Percentiles rank a stretch among this genome's conserved stretches.
These are phyloP conservation scores for Paecilomyces sp. DNA, from an alignment of 2,329 filamentous ascomycete species.

Conservation along the genomic window DNA sequence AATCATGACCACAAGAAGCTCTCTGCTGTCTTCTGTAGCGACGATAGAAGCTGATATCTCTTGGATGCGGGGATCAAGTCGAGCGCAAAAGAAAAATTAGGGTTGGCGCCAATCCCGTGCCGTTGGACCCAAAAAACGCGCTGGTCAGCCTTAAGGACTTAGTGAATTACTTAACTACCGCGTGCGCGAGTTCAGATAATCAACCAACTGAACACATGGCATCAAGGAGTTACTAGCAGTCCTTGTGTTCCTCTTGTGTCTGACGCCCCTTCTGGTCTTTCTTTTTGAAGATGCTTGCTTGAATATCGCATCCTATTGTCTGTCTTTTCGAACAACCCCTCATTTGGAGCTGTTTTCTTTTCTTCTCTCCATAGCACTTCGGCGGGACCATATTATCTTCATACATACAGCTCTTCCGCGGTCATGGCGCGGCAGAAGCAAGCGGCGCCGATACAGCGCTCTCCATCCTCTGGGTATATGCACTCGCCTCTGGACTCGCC, in stretches of 20 bases:
- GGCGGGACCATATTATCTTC: background rate
- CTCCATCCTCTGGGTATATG: constrained; percentile 61
- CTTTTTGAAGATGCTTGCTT: background rate
- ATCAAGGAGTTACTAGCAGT: background rate
- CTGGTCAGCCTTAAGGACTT: background rate
- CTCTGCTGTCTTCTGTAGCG: background rate
- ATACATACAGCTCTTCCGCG: background rate
- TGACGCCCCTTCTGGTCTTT: background rate
- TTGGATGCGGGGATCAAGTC: background rate
- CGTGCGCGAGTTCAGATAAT: background rate
- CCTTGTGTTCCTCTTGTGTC: background rate
- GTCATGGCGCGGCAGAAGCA: constrained; percentile 68
- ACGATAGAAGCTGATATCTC: background rate
- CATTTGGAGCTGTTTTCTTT: background rate
- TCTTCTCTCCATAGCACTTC: background rate
- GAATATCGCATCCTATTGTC: background rate
- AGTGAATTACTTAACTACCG: background rate
- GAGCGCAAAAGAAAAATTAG: background rate
- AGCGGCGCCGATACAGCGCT: constrained; percentile 56
- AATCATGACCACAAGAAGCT: background rate
- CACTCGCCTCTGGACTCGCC: constrained; percentile 25
- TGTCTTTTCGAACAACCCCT: background rate
- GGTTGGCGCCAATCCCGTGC: background rate
- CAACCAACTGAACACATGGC: constrained; percentile 6
- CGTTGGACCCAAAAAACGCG: background rate